Base-by-base conservation (phyloP, 257 asterid genomes). In the Nyctanthes arbortristis region DNA sequence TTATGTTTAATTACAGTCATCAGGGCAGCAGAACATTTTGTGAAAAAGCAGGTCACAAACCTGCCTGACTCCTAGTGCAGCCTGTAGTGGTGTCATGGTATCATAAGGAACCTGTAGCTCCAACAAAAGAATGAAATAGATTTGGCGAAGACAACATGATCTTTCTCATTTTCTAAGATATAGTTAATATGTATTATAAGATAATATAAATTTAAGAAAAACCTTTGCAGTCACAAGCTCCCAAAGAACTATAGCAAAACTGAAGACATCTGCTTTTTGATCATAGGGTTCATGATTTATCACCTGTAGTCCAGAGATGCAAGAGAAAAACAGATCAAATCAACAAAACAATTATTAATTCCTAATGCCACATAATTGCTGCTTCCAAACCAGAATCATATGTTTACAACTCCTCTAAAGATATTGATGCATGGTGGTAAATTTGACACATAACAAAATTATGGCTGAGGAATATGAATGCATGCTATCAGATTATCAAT, bases 241-340 rank as follows among this genome's bases (percentile, higher is more conserved):
- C 98, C 98, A 91, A 66, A 93, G 88, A 66, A 91, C 97, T 75
- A 93, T 89, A 20, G 91, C 96, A 79, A 88, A 93, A 75, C 97
- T 93, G 82, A 84, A 91, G 39, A 93, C 89, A 70, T 93, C 98
- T 27, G 96, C 96, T 75, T 89, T 93, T 70, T 88, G 96, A 81
- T 91, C 97, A 71, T 93, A 91, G 13, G 92, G 96, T 75, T 89
- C 88, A 78, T 91, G 97, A 75, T 83, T 93, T 78, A 91, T 82
- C 74, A 93, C 94, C 97, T 93, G 75, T 8, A 24, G n/a, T 27
- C 31, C 65, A 39, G 43, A 12, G 60, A 72, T 20, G 47, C 49
- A 61, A 55, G 34, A 33, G 16, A 27, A 27, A 29, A 57, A 56
- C 5, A 60, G 24, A 55, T 20, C 63, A 29, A 28, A 20, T 4